Base-by-base conservation (phyloP, 108 stramenopile species). In the Nannochloropsis salina region DNA sequence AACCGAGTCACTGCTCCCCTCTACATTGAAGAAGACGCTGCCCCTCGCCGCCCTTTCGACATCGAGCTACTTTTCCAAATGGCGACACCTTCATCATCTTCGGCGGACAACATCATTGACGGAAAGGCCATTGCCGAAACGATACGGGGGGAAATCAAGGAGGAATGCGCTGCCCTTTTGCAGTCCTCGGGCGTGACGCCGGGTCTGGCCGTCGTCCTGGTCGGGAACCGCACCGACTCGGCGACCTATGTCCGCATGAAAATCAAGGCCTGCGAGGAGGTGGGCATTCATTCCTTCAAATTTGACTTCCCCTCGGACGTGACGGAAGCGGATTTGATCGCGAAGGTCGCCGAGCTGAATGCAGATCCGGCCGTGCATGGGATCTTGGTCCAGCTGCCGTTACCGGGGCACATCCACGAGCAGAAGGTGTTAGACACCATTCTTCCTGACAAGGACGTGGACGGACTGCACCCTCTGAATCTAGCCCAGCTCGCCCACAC, bases 221-320 rank as follows among this genome's bases (percentile, higher is more conserved):
- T 99, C 5, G 93, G 93, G 15, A 92, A 90, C 43, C 94, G 98
- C 44, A 92, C 91, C 11, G 98, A 99, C 88, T 96, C 95, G 9
- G 95, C 95, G 81, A 96, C 96, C 44, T 99, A 99, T 85, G 98
- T 98, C 45, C 93, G 96, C 8, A 97, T 97, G 97, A 99, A 99
- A 90, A 95, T 95, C 87, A 96, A 95, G 90, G 98, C 98, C 10
- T 51, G 47, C 15, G 93, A 89, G 9, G 94, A 96, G 85, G 84
- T 92, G 10, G 91, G 90, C 22, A 44, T 90, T 41, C 42, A 18
- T 45, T 93, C 93, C 45, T 94, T 94, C 92, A 93, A 94, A 22
- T 92, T 92, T 86, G 93, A 95, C 80, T 96, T 94, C 85, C 92
- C 93, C 6, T 94, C 91, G 18, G 89, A 86, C 45, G 94, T 95